These are phyloP conservation scores for Candida insectalens DNA, from an alignment of 805 yeast species.

Conservation along the genomic window DNA sequence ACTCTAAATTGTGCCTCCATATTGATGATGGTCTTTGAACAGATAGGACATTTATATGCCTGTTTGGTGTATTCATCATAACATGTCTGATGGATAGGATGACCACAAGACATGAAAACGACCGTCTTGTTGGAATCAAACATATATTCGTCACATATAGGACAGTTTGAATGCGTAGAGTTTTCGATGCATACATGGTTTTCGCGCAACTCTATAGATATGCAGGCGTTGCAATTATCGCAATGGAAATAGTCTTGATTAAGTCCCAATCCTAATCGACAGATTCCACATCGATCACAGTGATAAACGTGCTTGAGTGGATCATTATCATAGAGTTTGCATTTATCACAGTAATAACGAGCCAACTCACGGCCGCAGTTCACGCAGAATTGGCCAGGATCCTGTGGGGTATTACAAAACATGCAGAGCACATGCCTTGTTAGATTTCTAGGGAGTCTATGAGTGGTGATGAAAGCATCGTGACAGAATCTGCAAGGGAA, in stretches of 20 bases:
- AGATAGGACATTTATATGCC: slow-evolving; percentile 84
- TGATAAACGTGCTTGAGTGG: slow-evolving; percentile 75
- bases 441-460: slow-evolving; percentile 47
- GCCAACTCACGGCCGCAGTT: slow-evolving; percentile 63
- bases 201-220: slow-evolving; percentile 66
- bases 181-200: slow-evolving; percentile 80
- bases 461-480: slow-evolving; percentile 45
- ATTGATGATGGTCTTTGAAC: slow-evolving; percentile 74
- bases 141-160: slow-evolving; percentile 86
- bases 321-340: slow-evolving; percentile 80
- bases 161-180: slow-evolving; percentile 85
- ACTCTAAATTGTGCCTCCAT: slow-evolving; percentile 86
- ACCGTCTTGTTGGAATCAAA: slow-evolving; percentile 75
- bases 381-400: slow-evolving; percentile 59
- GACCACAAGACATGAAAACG: slow-evolving; percentile 91
- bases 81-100: slow-evolving; percentile 82
- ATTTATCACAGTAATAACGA: slow-evolving; percentile 64
- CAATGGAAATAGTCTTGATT: slow-evolving; percentile 91
- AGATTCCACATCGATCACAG: slow-evolving; percentile 88
- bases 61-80: slow-evolving; percentile 74
- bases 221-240: slow-evolving; percentile 79
- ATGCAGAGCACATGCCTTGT: slow-evolving; percentile 72
- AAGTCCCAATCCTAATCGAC: slow-evolving; percentile 81
- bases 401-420: slow-evolving; percentile 68
- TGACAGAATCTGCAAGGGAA: slow-evolving; percentile 81